These are phyloP conservation scores for Acacia concinna DNA, from an alignment of 331 rosid genomes.

Conservation along the genomic window DNA sequence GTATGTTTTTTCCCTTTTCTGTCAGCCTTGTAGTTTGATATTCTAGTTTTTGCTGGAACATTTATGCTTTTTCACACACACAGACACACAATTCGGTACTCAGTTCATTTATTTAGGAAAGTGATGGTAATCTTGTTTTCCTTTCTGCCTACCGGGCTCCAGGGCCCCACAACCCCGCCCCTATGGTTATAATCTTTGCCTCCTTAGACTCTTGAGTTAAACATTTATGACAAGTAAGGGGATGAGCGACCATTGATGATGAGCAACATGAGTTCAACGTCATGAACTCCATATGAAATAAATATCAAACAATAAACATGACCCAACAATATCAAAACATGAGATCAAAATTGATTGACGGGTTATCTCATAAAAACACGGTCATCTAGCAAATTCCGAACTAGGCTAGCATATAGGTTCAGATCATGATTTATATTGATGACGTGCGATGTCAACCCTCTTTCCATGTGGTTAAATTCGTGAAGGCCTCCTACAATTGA, in stretches of 20 bases:
- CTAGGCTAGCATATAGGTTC: background rate
- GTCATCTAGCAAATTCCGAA: background rate
- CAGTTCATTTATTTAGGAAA: conserved; percentile 83
- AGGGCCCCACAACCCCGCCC: conserved; percentile 51
- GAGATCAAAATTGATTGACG: background rate
- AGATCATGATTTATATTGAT: background rate
- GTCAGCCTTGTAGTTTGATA: background rate
- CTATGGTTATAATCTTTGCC: conserved; percentile 67
- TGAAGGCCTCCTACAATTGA: background rate
- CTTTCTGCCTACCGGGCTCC: conserved; percentile 83
- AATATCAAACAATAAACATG: no score
- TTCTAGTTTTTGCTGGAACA: background rate
- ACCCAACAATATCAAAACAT: background rate
- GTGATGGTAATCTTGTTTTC: conserved; percentile 73
- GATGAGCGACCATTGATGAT: background rate
- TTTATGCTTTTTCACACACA: background rate
- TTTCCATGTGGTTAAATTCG: background rate
- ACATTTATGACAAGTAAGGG: background rate
- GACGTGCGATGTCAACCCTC: background rate
- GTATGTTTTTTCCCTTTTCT: no score
- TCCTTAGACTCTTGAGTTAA: conserved; percentile 28
- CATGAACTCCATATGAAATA: background rate
- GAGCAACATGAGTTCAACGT: background rate
- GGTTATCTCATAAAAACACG: background rate
- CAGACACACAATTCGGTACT: conserved; percentile 30